phyloP scores from a whole-genome alignment of 306 rosid species.

The Quercus glauca region DNA sequence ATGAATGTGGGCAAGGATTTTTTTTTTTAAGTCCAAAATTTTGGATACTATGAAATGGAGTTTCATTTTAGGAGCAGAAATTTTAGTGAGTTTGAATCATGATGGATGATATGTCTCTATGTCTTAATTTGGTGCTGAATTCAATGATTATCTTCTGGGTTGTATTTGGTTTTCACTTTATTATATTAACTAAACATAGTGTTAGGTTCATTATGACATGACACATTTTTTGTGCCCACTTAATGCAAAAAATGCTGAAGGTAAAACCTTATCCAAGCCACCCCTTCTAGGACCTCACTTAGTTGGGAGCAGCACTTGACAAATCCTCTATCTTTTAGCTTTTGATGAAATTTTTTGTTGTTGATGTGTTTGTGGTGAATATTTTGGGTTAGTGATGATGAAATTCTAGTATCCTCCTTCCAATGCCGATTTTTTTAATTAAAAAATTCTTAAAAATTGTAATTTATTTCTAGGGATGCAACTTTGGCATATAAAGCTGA shows the following conservation, averaged over 20 bases:
- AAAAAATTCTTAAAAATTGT: not conserved
- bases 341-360: not conserved
- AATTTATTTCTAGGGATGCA: slow-evolving; percentile 56
- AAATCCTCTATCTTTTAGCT: not conserved
- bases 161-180: not conserved
- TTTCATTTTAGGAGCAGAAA: not conserved
- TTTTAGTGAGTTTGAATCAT: not conserved
- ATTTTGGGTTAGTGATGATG: not conserved
- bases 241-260: not conserved
- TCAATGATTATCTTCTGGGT: not conserved
- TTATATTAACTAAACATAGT: not conserved
- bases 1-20: too few relatives aligned
- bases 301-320: not conserved
- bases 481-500: slow-evolving; percentile 73
- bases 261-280: not conserved
- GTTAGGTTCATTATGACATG: not conserved
- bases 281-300: not conserved
- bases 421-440: not conserved
- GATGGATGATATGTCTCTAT: not conserved
- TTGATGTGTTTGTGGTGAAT: not conserved
- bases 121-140: not conserved
- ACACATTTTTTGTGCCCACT: not conserved
- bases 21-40: too few relatives aligned
- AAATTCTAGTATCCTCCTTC: not conserved
- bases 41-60: too few relatives aligned